Evolutionary conservation across 2,329 filamentous ascomycete species (phyloP).

Genomic region (Fusarium poae): DNA sequence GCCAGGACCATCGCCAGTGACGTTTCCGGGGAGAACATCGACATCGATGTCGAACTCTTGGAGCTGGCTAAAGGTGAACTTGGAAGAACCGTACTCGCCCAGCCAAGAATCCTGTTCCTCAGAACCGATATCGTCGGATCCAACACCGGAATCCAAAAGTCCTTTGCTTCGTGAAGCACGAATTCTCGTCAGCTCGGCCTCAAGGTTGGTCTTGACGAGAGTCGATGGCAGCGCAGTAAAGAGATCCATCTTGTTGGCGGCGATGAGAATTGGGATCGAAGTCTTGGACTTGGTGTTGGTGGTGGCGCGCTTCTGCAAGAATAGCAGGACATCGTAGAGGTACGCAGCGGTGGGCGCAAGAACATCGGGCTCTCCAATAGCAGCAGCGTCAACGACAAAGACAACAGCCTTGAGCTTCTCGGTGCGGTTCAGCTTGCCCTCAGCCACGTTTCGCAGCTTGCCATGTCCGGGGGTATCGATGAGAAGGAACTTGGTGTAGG

Average conservation of each 20-base stretch:
- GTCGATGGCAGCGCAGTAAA: slow-evolving; percentile 90
- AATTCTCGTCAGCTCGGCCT: slow-evolving; percentile 84
- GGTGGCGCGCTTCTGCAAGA: slow-evolving; percentile 80
- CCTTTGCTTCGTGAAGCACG: slow-evolving; percentile 83
- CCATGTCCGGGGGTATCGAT: slow-evolving; percentile 95
- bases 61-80: slow-evolving; percentile 85
- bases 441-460: slow-evolving; percentile 83
- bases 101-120: slow-evolving; percentile 87
- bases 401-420: slow-evolving; percentile 77
- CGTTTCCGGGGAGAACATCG: slow-evolving; percentile 81
- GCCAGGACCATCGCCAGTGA: slow-evolving; percentile 73
- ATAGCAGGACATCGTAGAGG: slow-evolving; percentile 88
- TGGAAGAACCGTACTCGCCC: slow-evolving; percentile 81
- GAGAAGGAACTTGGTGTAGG: slow-evolving; percentile 78
- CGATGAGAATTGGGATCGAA: slow-evolving; percentile 80
- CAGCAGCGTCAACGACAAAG: slow-evolving; percentile 89
- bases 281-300: slow-evolving; percentile 55
- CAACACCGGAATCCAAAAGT: slow-evolving; percentile 84
- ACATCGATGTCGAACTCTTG: slow-evolving; percentile 85
- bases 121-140: slow-evolving; percentile 68
- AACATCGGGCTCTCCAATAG: slow-evolving; percentile 68
- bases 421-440: slow-evolving; percentile 61
- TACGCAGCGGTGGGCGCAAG: slow-evolving; percentile 83
- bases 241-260: slow-evolving; percentile 94
- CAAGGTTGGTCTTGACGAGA: slow-evolving; percentile 80